A percentile compares a stretch with the other conserved stretches of the same genome.
Conservation (phyloP, 345 rosid genomes). For the Eucalyptus decipiens region DNA sequence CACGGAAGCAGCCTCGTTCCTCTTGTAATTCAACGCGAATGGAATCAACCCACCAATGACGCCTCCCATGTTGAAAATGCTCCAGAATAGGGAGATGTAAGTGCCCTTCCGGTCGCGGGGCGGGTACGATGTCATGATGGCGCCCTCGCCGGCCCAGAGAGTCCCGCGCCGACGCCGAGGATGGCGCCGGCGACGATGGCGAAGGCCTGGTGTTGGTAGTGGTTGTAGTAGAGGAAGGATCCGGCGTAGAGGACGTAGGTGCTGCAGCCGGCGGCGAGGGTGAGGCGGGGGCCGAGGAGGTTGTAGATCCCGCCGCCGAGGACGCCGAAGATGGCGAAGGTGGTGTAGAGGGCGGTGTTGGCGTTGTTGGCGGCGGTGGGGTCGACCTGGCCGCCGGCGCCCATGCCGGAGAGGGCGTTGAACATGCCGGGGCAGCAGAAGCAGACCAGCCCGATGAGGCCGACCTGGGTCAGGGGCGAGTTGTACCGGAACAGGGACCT, state of each 20-base stretch:
- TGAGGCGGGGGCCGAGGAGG: constrained; percentile 47
- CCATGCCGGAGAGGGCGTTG: constrained; percentile 96
- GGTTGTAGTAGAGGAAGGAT: constrained; percentile 59
- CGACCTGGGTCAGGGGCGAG: constrained; percentile 66
- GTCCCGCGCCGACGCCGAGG: constrained; percentile 85
- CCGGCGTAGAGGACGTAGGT: constrained; percentile 67
- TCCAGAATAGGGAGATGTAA: constrained; percentile 66
- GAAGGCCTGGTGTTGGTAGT: constrained; percentile 28
- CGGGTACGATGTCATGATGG: constrained; percentile 94
- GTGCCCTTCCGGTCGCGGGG: constrained; percentile 70
- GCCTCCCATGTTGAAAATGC: constrained; percentile 58
- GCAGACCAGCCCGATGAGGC: constrained; percentile 73
- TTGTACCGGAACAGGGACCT: constrained; percentile 40
- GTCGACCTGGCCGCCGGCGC: constrained; percentile 87
- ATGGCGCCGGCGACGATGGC: constrained; percentile 46
- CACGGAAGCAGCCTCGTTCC: constrained; percentile 20
- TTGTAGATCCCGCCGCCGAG: constrained; percentile 62
- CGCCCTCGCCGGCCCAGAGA: constrained; percentile 93
- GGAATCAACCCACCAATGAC: constrained; percentile 65
- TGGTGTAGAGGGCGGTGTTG: constrained; percentile 57
- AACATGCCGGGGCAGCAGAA: constrained; percentile 98
- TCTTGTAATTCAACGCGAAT: constrained; percentile 30
- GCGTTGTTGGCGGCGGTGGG: constrained; percentile 81
- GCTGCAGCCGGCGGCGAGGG: constrained; percentile 60
- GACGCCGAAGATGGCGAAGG: constrained; percentile 49